Evolutionary conservation across 192 early-diverging fungal species (phyloP), one percentile per base, ranked within the genome.

Genomic region (Coemansia guatemalensis): DNA sequence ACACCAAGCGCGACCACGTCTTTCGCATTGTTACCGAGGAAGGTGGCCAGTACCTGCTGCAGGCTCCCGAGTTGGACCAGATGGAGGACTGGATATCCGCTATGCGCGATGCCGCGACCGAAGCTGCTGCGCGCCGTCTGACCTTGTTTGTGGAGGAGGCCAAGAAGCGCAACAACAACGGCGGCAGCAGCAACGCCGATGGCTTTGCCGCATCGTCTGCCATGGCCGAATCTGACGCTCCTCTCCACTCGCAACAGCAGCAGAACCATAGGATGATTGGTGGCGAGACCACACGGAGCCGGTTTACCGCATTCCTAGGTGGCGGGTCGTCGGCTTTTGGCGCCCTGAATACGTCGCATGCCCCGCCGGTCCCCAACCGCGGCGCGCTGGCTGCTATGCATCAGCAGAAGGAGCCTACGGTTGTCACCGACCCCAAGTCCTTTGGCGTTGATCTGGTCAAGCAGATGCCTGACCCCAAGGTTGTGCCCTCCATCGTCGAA

Each of bases 1-100:
- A 88, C 55, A 83, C 84, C 0, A 88, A 89, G 60, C 84, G 87
- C 27, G 87, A 88, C 35, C 87, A 73, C 73, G 88, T 92, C n/a
- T 92, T 92, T 69, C 88, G 88, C 22, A 84, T 92, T 60, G 84
- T 89, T 32, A 92, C 86, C 5, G 90, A 92, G 54, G 90, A 92
- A 81, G 90, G 90, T 11, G 90, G 85, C 0, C 88, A 90, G 78
- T 92, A 88, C 25, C 51, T 92, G 41, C 75, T 92, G 32, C 88
- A 90, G 75, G 88, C 86, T 8, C 68, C 85, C 2, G 86, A 85
- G 35, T 58, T 68, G 25, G 86, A 87, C 1, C 86, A 90, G 48
- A 90, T 92, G 90, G 72, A 88, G 25, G 86, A 84, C 62, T 92
- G 90, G 90, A 87, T 92, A 49, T 58, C 66, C 5, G 66, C 82